phyloP scores from a whole-genome alignment of 225 moss, liverwort and hornwort species.

The Asterella californica region DNA sequence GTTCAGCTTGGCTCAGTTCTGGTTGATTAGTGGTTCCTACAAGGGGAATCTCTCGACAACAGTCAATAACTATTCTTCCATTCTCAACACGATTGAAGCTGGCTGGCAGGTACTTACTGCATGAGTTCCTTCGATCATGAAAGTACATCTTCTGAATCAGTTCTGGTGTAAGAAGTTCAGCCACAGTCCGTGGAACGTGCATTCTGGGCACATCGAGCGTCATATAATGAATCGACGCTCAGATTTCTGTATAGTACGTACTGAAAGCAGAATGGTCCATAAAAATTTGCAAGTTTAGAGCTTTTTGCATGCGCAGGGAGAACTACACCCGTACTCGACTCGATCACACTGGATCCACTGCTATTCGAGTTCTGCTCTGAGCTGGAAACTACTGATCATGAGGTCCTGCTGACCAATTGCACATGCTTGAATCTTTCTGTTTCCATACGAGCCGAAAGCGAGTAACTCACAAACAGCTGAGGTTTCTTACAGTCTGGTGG shows the following conservation, averaged over 20 bases:
- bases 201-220: too few relatives aligned
- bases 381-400: neutral
- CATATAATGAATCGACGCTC: too few relatives aligned
- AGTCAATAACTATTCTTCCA: neutral
- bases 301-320: neutral
- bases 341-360: neutral
- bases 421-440: too few relatives aligned
- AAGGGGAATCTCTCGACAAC: neutral
- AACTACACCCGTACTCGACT: neutral
- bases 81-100: slow-evolving; percentile 27
- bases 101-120: slow-evolving; percentile 21
- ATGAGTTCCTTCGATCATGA: neutral
- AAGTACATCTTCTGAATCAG: neutral
- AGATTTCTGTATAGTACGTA: too few relatives aligned
- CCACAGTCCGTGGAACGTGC: too few relatives aligned
- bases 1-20: slow-evolving; percentile 28
- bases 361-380: neutral
- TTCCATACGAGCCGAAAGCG: too few relatives aligned
- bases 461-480: too few relatives aligned
- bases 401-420: neutral
- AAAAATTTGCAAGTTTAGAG: neutral
- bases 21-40: slow-evolving; percentile 25
- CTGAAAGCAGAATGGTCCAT: too few relatives aligned
- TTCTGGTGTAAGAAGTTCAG: neutral
- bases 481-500: too few relatives aligned